phyloP scores from a whole-genome alignment of 192 early-diverging fungal genomes.

The Rhizoclosmatium globosum region DNA sequence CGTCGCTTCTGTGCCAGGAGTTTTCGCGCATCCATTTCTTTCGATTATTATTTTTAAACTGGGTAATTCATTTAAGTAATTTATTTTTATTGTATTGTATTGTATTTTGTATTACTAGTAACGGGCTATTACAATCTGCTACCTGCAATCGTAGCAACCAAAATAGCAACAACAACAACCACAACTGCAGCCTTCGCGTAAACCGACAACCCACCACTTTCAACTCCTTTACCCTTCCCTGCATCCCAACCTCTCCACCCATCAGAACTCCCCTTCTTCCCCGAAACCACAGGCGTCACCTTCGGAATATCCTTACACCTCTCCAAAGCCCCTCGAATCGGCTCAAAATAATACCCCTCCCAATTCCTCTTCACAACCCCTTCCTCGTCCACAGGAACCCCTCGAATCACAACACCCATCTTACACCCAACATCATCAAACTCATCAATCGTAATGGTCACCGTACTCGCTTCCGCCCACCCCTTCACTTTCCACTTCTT shows the following conservation, averaged over 20 bases:
- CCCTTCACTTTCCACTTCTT: background rate
- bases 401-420: slow-evolving; percentile 76
- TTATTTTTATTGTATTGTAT: too few relatives aligned
- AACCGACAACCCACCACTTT: background rate
- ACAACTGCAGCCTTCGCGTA: background rate
- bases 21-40: slow-evolving; percentile 2
- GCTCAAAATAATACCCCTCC: slow-evolving; percentile 82
- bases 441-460: slow-evolving; percentile 78
- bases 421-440: slow-evolving; percentile 64
- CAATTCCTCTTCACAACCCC: slow-evolving; percentile 85
- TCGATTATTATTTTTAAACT: too few relatives aligned
- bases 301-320: background rate
- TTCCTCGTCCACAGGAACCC: slow-evolving; percentile 87
- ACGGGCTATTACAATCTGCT: too few relatives aligned
- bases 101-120: too few relatives aligned
- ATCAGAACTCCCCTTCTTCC: background rate
- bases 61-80: too few relatives aligned
- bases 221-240: background rate
- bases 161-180: background rate
- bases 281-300: background rate
- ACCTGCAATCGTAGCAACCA: background rate
- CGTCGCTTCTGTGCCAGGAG: background rate
- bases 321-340: slow-evolving; percentile 19
- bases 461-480: slow-evolving; percentile 63
- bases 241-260: background rate